phyloP scores from a whole-genome alignment of 805 yeast genomes.

The Saturnispora diversa region DNA sequence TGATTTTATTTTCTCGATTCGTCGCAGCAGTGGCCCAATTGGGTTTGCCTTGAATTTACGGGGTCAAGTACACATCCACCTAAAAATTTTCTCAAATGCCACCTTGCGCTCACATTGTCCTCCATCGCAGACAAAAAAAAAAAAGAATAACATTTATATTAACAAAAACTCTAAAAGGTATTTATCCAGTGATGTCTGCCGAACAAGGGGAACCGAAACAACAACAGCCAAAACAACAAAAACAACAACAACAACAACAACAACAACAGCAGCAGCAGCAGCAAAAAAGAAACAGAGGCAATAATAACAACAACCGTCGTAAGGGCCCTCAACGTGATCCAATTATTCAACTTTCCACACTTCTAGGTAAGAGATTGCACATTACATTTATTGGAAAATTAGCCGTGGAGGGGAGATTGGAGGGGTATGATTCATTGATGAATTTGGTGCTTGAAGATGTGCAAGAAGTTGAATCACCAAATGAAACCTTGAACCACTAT shows the following conservation, averaged over 20 bases:
- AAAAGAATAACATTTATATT: not conserved
- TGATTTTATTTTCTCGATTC: no score
- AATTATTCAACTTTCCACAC: conserved; percentile 69
- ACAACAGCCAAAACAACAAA: conserved; percentile 1
- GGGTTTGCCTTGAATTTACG: no score
- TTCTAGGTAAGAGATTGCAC: conserved; percentile 61
- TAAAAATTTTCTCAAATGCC: no score
- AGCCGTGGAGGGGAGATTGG: conserved; percentile 62
- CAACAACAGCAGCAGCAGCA: conserved; percentile 11
- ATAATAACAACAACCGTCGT: conserved; percentile 17
- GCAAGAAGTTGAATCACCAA: conserved; percentile 54
- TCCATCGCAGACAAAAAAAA: no score
- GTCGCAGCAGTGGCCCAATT: no score
- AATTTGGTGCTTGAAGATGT: conserved; percentile 68
- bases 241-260: conserved; percentile 1
- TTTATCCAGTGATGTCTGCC: not conserved
- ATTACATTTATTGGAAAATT: conserved; percentile 86
- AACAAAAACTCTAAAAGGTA: not conserved
- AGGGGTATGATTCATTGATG: conserved; percentile 79
- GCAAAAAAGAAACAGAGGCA: not conserved
- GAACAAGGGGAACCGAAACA: not conserved
- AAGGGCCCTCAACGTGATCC: conserved; percentile 93
- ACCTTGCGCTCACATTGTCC: no score
- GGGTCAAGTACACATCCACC: no score
- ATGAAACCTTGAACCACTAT: conserved; percentile 36